Conservation (phyloP, 129 eudicot species). For the Flaveria sonorensis region DNA sequence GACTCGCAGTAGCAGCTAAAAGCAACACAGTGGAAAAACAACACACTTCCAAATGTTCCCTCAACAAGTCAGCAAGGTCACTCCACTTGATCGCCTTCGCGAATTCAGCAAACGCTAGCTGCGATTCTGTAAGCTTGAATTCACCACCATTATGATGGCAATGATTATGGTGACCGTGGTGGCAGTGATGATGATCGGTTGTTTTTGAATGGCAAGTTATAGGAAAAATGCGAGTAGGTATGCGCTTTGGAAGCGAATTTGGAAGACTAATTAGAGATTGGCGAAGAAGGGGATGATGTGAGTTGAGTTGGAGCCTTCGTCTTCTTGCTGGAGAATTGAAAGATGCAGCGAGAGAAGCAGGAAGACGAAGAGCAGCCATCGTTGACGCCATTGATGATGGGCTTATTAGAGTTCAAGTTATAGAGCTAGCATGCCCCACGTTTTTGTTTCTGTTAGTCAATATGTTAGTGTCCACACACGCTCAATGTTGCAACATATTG, state of each 20-base stretch:
- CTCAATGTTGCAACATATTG: conserved; percentile 18
- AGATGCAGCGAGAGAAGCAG: conserved; percentile 24
- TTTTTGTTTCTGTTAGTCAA: background rate
- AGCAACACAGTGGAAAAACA: conserved; percentile 64
- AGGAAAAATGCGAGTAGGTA: conserved; percentile 31
- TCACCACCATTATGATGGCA: conserved; percentile 30
- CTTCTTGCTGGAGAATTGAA: conserved; percentile 24
- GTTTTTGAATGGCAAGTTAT: conserved; percentile 31
- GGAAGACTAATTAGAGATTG: conserved; percentile 22
- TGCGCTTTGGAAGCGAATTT: background rate
- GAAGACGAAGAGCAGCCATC: conserved; percentile 48
- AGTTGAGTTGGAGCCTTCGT: conserved; percentile 27
- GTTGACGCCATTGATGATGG: no score
- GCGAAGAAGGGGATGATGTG: conserved; percentile 19
- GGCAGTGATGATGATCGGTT: conserved; percentile 26
- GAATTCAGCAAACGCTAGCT: conserved; percentile 47
- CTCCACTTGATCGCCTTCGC: conserved; percentile 69
- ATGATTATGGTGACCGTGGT: background rate
- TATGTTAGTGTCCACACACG: background rate
- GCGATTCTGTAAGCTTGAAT: conserved; percentile 53
- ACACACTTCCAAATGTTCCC: conserved; percentile 81
- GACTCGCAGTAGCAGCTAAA: conserved; percentile 61
- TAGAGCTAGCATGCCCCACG: background rate
- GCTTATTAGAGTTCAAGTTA: background rate
- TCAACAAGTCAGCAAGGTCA: conserved; percentile 59